A percentile compares a stretch with the other conserved stretches of the same genome.
phyloP scores from a whole-genome alignment of 192 early-diverging fungal species.

The Coemansia erecta region DNA sequence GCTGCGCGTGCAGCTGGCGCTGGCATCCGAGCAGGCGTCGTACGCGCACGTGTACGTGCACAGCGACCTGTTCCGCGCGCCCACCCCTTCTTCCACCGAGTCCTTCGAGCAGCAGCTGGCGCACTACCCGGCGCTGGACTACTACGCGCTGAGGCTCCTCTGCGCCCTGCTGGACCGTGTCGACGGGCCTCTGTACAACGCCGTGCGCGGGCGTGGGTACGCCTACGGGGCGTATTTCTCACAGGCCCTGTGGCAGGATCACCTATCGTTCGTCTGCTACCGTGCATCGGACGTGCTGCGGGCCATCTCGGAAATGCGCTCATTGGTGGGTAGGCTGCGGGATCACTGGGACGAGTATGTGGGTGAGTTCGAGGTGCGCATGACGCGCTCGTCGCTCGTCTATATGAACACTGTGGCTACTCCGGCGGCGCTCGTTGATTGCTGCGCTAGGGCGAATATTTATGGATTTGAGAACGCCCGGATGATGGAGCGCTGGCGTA shows the following conservation, averaged over 20 bases:
- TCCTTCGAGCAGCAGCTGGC: conserved; percentile 39
- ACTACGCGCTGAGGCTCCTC: conserved; percentile 60
- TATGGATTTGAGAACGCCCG: conserved; percentile 23
- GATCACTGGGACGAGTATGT: conserved; percentile 37
- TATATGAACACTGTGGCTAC: conserved; percentile 5
- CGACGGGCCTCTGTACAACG: conserved; percentile 76
- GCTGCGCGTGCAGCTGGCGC: conserved; percentile 46
- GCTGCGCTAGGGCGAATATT: conserved; percentile 14
- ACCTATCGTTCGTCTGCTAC: conserved; percentile 36
- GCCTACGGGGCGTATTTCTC: conserved; percentile 69
- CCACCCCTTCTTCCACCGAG: conserved; percentile 6
- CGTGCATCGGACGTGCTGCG: conserved; percentile 34
- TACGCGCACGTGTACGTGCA: conserved; percentile 42
- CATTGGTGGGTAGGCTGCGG: conserved; percentile 14
- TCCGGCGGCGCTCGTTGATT: background rate
- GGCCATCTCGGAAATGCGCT: conserved; percentile 24
- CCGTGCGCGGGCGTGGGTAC: conserved; percentile 71
- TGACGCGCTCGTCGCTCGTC: conserved; percentile 30
- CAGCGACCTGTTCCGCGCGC: conserved; percentile 28
- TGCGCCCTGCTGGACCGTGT: conserved; percentile 66
- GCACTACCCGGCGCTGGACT: conserved; percentile 47
- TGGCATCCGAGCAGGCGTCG: conserved; percentile 53
- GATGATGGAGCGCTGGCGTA: conserved; percentile 24
- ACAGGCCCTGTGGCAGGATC: conserved; percentile 58
- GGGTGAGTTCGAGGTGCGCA: conserved; percentile 40